phyloP scores from a whole-genome alignment of 169 alveolate genomes.

The Cryptosporidium bovis region DNA sequence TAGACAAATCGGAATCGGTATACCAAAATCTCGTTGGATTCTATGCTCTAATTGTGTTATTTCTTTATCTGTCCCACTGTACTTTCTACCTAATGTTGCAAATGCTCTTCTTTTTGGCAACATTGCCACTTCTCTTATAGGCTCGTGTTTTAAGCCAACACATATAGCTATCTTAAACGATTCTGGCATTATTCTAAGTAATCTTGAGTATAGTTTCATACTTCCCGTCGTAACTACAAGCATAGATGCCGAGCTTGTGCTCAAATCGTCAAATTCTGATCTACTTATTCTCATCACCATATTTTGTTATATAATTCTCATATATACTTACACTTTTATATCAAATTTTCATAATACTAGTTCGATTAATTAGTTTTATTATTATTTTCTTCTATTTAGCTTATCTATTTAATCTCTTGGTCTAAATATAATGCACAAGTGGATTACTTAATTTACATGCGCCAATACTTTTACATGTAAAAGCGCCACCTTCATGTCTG shows the following conservation, averaged over 20 bases:
- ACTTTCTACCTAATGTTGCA: conserved; percentile 31
- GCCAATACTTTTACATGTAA: conserved; percentile 40
- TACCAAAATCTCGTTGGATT: conserved; percentile 38
- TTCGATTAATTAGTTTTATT: too few species aligned
- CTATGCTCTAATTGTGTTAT: conserved; percentile 44
- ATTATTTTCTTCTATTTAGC: too few species aligned
- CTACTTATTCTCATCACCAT: background rate
- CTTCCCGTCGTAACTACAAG: conserved; percentile 41
- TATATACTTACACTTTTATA: background rate
- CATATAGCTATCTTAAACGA: conserved; percentile 41
- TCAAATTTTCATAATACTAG: too few species aligned
- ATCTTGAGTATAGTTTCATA: conserved; percentile 32
- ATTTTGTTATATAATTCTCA: background rate
- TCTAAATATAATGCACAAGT: conserved; percentile 44
- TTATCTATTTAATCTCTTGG: background rate
- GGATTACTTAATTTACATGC: conserved; percentile 54
- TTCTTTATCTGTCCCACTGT: conserved; percentile 1
- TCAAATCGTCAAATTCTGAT: conserved; percentile 32
- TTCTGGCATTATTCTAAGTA: conserved; percentile 31
- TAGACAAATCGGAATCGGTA: conserved; percentile 67
- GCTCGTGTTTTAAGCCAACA: conserved; percentile 65
- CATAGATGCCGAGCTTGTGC: conserved; percentile 58
- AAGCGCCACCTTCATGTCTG: conserved; percentile 37
- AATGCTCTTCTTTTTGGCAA: conserved; percentile 46
- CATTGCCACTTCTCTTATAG: conserved; percentile 44